phyloP scores from a whole-genome alignment of 2,329 filamentous ascomycete species.

The Cladophialophora chaetospira region DNA sequence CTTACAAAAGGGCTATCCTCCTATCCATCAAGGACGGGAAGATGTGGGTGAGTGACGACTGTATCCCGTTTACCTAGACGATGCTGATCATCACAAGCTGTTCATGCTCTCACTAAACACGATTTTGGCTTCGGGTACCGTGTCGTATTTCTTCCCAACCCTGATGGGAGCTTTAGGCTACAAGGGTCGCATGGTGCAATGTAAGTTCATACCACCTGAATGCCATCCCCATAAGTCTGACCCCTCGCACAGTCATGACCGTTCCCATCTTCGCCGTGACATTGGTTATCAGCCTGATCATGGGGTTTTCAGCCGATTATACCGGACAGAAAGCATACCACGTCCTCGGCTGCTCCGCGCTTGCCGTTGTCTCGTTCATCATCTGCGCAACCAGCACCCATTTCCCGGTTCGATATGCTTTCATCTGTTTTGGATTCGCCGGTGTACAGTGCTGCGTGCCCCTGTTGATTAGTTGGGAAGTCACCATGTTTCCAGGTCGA shows the following conservation, averaged over 20 bases:
- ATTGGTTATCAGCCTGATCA: constrained; percentile 12
- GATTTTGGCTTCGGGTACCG: constrained; percentile 18
- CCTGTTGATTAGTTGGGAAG: constrained; percentile 21
- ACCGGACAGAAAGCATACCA: constrained; percentile 20
- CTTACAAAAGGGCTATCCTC: constrained; percentile 17
- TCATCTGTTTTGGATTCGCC: constrained; percentile 20
- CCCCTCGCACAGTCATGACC: constrained; percentile 16
- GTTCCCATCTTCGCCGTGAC: constrained; percentile 20
- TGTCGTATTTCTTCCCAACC: constrained; percentile 21
- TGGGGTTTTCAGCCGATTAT: constrained; percentile 17
- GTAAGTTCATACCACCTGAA: constrained; percentile 3
- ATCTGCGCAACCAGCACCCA: constrained; percentile 17
- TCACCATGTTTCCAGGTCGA: constrained; percentile 22
- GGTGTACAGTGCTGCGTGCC: constrained; percentile 18
- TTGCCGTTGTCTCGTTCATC: constrained; percentile 18
- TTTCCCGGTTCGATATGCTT: constrained; percentile 20
- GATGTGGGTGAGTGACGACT: constrained; percentile 15
- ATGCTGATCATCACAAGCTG: constrained; percentile 8
- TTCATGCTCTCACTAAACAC: constrained; percentile 21
- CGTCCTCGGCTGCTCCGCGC: constrained; percentile 12
- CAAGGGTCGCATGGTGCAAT: constrained; percentile 19
- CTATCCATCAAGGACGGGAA: constrained; percentile 16
- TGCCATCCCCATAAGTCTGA: neutral
- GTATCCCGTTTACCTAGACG: neutral
- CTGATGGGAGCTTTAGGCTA: constrained; percentile 19